Percentiles rank a stretch among this genome's conserved stretches.
These are phyloP conservation scores for Penicillium sp. DNA, from an alignment of 2,329 filamentous ascomycete species.

Conservation along the genomic window DNA sequence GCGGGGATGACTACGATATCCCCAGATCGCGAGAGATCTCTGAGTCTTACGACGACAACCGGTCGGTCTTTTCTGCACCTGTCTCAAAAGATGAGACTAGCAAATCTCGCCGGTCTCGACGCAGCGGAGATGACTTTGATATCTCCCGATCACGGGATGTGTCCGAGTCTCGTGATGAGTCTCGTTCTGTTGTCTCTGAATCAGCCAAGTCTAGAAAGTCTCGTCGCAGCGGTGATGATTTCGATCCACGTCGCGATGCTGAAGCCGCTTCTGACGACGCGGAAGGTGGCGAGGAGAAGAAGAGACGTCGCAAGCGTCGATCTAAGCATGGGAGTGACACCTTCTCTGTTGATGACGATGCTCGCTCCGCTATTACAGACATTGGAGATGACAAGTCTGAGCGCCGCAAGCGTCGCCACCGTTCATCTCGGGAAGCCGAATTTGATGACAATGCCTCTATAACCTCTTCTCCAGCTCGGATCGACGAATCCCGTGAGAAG, in stretches of 20 bases:
- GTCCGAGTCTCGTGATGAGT: slow-evolving; percentile 12
- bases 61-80: neutral
- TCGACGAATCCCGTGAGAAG: slow-evolving; percentile 35
- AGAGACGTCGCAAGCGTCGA: slow-evolving; percentile 28
- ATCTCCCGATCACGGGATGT: neutral
- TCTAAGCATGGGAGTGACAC: slow-evolving; percentile 28
- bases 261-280: slow-evolving; percentile 8
- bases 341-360: slow-evolving; percentile 20
- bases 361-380: slow-evolving; percentile 19
- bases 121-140: slow-evolving; percentile 3
- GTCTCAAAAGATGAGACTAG: neutral
- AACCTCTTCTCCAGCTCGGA: slow-evolving; percentile 34
- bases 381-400: slow-evolving; percentile 28
- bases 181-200: slow-evolving; percentile 26
- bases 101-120: slow-evolving; percentile 4
- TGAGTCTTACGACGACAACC: neutral
- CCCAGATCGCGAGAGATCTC: neutral
- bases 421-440: slow-evolving; percentile 11
- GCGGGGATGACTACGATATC: neutral
- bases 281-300: slow-evolving; percentile 24
- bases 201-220: slow-evolving; percentile 20
- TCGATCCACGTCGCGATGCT: slow-evolving; percentile 22
- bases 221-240: slow-evolving; percentile 23
- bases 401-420: slow-evolving; percentile 15
- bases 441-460: slow-evolving; percentile 42